Conservation (phyloP, 2,329 filamentous ascomycete genomes). For the Annulohypoxylon truncatum region DNA sequence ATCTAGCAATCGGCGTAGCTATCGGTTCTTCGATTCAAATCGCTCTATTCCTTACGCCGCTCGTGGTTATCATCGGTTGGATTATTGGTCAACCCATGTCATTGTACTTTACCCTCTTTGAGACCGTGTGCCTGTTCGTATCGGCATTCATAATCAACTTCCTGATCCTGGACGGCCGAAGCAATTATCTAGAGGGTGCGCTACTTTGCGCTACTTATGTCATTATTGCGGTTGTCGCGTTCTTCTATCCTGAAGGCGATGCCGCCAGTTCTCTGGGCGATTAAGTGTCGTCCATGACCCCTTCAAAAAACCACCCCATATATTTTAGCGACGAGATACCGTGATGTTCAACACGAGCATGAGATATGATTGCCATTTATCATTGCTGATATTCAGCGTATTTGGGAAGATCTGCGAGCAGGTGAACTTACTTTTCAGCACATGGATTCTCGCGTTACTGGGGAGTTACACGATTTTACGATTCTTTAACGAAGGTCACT, state of each 20-base stretch:
- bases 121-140: slow-evolving; percentile 88
- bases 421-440: background rate
- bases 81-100: slow-evolving; percentile 75
- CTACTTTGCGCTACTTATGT: slow-evolving; percentile 74
- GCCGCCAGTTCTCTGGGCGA: slow-evolving; percentile 57
- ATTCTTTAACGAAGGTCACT: slow-evolving; percentile 14
- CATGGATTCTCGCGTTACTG: background rate
- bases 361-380: background rate
- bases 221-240: slow-evolving; percentile 74
- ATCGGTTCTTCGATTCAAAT: slow-evolving; percentile 79
- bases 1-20: slow-evolving; percentile 77
- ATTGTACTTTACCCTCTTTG: slow-evolving; percentile 88
- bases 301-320: no score
- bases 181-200: slow-evolving; percentile 87
- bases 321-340: background rate
- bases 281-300: slow-evolving; percentile 18
- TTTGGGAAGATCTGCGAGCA: background rate
- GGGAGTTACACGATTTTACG: background rate
- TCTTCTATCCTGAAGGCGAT: slow-evolving; percentile 69
- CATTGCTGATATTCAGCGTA: background rate
- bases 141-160: slow-evolving; percentile 90
- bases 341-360: background rate
- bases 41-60: slow-evolving; percentile 75
- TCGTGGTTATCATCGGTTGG: slow-evolving; percentile 79
- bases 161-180: slow-evolving; percentile 84